Evolutionary conservation across 2,329 filamentous ascomycete species (phyloP).

Genomic region (Pezicula rhizophila): DNA sequence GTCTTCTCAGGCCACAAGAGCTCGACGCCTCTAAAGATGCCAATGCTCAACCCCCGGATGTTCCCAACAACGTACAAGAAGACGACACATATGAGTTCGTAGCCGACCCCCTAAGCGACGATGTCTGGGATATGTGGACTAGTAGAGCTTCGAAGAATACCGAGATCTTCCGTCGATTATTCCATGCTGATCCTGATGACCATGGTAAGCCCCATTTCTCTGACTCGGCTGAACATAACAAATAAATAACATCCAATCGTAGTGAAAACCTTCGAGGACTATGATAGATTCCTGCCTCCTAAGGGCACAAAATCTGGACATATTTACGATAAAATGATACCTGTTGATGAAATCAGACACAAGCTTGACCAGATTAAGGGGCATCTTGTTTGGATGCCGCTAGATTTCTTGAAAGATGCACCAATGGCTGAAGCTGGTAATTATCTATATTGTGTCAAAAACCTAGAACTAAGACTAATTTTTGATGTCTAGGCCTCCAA

Average conservation of each 20-base stretch:
- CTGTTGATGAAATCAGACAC: slow-evolving; percentile 62
- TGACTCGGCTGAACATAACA: not conserved
- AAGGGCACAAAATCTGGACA: slow-evolving; percentile 75
- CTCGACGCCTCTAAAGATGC: slow-evolving; percentile 60
- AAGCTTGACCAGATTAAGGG: slow-evolving; percentile 78
- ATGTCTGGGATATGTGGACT: slow-evolving; percentile 66
- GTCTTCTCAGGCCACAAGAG: slow-evolving; percentile 69
- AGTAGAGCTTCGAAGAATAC: slow-evolving; percentile 65
- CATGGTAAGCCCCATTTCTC: slow-evolving; percentile 46
- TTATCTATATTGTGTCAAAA: too few species aligned
- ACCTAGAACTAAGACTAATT: too few species aligned
- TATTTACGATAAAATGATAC: slow-evolving; percentile 74
- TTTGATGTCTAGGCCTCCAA: slow-evolving; percentile 48
- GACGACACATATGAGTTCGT: slow-evolving; percentile 61
- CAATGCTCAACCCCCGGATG: slow-evolving; percentile 68
- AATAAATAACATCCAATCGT: slow-evolving; percentile 4
- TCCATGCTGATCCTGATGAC: slow-evolving; percentile 86
- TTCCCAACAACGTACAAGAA: slow-evolving; percentile 59
- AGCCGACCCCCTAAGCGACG: slow-evolving; percentile 62
- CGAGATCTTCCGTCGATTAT: slow-evolving; percentile 68
- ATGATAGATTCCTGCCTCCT: slow-evolving; percentile 69
- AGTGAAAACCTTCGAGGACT: slow-evolving; percentile 87
- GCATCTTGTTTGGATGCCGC: slow-evolving; percentile 92
- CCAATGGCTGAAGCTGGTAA: slow-evolving; percentile 76
- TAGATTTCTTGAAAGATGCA: slow-evolving; percentile 77